Evolutionary conservation across 2,329 filamentous ascomycete genomes (phyloP), one percentile per base, ranked within the genome.

Genomic region (Pleoardoris graminearum): DNA sequence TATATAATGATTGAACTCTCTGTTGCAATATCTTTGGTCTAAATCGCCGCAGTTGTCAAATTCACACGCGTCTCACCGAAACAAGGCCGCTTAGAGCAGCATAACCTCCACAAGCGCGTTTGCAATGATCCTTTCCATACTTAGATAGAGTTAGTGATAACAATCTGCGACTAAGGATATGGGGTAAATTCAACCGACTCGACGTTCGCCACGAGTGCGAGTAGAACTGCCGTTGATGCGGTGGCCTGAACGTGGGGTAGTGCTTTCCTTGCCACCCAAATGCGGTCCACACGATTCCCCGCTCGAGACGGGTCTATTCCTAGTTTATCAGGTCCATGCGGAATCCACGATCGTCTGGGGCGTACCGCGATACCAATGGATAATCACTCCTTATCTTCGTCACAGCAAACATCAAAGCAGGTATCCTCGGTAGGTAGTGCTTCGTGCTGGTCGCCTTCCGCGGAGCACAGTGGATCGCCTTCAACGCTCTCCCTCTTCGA

Each of bases 311-410:
- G 36, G 48, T 35, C 61, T 67, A 66, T 23, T 46, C 59, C 52
- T 14, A 16, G 53, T 58, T 1, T 7, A 55, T 59, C 44, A 71
- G 55, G 67, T 71, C 59, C 53, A 63, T 50, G 61, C 68, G 66
- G 55, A 42, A 12, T 35, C 2, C 19, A n/a, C 19, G 19, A 30
- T 30, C 36, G 41, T 22, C 36, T 33, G 36, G 33, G 23, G 32
- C 51, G 32, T 25, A 50, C 45, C 37, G 50, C 53, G 55, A 56
- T 58, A 55, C 52, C 49, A 49, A 52, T 52, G 48, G 46, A 12
- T 38, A 43, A 50, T 47, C 50, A 30, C 45, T 51, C 57, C 62
- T 65, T 67, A 66, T 67, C 63, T 33, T 44, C 30, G 43, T 54
- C 44, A 29, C 30, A 56, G 48, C 21, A 36, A 55, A 50, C 50